These are phyloP conservation scores for Flaveria ramosissima DNA, from an alignment of 129 eudicot species.

Conservation along the genomic window DNA sequence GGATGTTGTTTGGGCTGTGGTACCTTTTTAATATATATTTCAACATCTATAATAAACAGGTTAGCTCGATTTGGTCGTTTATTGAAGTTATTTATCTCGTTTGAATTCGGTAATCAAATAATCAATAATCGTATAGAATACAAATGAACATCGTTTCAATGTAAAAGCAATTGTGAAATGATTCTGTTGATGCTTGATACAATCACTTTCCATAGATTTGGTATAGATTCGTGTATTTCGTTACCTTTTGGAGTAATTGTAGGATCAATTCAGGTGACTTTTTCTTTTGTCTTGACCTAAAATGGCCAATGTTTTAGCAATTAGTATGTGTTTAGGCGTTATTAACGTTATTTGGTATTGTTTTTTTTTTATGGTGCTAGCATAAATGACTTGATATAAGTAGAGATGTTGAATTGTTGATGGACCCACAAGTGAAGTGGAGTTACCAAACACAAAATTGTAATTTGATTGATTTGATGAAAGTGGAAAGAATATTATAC, in stretches of 20 bases:
- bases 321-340: background rate
- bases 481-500: constrained; percentile 3
- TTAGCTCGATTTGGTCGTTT: constrained; percentile 16
- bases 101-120: background rate
- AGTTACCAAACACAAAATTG: background rate
- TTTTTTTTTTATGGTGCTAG: background rate
- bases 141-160: background rate
- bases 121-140: background rate
- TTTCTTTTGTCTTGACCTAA: background rate
- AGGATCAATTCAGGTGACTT: constrained; percentile 6
- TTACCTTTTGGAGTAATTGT: constrained; percentile 1
- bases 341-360: background rate
- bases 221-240: constrained; percentile 6
- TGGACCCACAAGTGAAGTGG: too few relatives aligned
- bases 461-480: constrained; percentile 2
- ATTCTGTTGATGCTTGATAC: constrained; percentile 3
- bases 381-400: constrained; percentile 12
- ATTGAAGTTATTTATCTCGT: background rate
- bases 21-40: constrained; percentile 84
- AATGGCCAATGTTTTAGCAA: background rate
- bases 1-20: constrained; percentile 76
- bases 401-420: too few relatives aligned
- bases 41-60: constrained; percentile 96
- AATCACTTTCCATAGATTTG: background rate
- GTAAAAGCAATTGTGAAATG: background rate